A percentile compares a stretch with the other conserved stretches of the same genome.
These are phyloP conservation scores for Collybiopsis confluens DNA, from an alignment of 768 basidiomycete genomes.

Conservation along the genomic window DNA sequence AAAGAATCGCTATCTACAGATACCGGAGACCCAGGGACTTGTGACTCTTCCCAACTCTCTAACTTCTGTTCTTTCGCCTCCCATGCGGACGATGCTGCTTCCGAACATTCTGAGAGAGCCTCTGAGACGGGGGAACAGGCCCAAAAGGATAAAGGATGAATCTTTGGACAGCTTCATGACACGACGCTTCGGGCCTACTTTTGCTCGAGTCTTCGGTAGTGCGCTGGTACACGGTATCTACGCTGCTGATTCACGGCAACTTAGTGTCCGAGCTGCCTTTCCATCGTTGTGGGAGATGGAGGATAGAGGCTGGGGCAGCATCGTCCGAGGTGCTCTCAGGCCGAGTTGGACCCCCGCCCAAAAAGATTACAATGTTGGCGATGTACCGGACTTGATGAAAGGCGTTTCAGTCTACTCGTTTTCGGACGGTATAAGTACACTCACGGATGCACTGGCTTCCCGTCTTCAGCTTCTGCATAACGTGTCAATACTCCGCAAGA, in stretches of 20 bases:
- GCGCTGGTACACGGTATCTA: constrained; percentile 93
- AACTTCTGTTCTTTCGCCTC: constrained; percentile 32
- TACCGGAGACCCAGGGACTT: constrained; percentile 51
- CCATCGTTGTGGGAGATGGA: constrained; percentile 70
- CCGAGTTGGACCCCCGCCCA: constrained; percentile 14
- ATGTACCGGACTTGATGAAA: constrained; percentile 42
- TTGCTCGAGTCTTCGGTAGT: constrained; percentile 74
- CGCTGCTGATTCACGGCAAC: constrained; percentile 71
- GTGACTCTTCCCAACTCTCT: constrained; percentile 42
- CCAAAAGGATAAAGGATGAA: constrained; percentile 55
- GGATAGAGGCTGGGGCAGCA: constrained; percentile 61
- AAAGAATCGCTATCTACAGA: constrained; percentile 67
- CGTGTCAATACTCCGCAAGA: constrained; percentile 50
- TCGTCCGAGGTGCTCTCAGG: constrained; percentile 55
- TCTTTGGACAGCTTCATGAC: constrained; percentile 74
- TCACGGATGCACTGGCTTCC: constrained; percentile 53
- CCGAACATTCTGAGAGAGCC: constrained; percentile 56
- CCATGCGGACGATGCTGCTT: constrained; percentile 42
- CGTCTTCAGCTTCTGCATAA: constrained; percentile 45
- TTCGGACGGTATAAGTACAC: constrained; percentile 63
- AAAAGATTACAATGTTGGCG: constrained; percentile 45
- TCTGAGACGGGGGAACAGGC: constrained; percentile 42
- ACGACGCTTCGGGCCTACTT: constrained; percentile 64
- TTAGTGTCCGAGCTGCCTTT: constrained; percentile 79
- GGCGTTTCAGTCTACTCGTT: constrained; percentile 80